Base-by-base conservation (phyloP, 1,139 yeast species). In the Suhomyces kunorum region DNA sequence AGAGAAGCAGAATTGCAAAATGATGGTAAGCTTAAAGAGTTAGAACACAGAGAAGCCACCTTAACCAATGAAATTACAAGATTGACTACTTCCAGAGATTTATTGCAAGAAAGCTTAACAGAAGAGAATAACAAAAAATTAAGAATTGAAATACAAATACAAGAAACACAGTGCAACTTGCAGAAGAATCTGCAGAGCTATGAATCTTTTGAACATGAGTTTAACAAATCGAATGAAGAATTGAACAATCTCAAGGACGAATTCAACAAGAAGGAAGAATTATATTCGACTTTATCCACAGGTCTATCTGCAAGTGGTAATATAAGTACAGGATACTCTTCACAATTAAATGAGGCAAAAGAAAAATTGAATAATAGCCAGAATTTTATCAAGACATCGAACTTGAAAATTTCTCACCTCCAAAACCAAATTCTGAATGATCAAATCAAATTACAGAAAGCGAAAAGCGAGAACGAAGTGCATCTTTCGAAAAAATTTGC, bases 251-350 rank as follows among this genome's bases (percentile, higher is more conserved):
- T 80, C 42, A 81, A 80, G 46, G 68, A 67, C 6, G 71, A 72
- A n/a, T 72, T 76, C 44, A 68, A 71, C 25, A 76, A 71, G 46
- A 87, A 86, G 50, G 95, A 88, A 54, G 97, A 90, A 48, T 70
- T 90, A 15, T 65, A 88, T 12, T 83, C 95, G 5, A 82, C 95
- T 0, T 70, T 94, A 29, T 82, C 92, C 0, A 90, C 98, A 0
- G 98, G 98, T 52, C 82, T 92, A 11, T 86, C 97, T 0, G 78
- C 95, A 0, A 83, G 81, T 42, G 97, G 96, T 36, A 74, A 69
- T 28, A 53, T 82, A 0, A 73, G 83, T 1, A 87, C 86, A 46
- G 83, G 89, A 25, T 92, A 88, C 58, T 71, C 78, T 42, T 76
- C 83, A 3, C 96, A 89, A 53, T 65, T 89, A 24, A 79, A 80